These are phyloP conservation scores for Lentinula novae-zelandiae DNA, from an alignment of 1,284 basidiomycete genomes.

Conservation along the genomic window DNA sequence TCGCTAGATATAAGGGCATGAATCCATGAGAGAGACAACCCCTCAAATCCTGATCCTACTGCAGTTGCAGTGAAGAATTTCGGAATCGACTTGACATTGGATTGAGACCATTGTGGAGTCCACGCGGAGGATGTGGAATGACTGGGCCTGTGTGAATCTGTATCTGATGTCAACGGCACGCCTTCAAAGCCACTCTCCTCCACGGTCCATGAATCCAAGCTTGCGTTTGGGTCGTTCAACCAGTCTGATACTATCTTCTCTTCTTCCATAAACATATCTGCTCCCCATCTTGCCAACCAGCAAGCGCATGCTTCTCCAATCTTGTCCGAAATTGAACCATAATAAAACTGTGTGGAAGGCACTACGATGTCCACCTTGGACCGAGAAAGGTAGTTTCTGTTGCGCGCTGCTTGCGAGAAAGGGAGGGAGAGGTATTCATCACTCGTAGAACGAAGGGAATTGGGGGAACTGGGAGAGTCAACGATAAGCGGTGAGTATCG, in stretches of 20 bases:
- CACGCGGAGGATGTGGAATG: neutral
- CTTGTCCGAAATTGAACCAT: slow-evolving; percentile 83
- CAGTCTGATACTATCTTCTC: slow-evolving; percentile 26
- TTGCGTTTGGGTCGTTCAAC: neutral
- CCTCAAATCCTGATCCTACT: slow-evolving; percentile 33
- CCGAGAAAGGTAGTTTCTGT: neutral
- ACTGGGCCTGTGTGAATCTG: neutral
- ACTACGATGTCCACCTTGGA: neutral
- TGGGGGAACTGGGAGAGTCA: neutral
- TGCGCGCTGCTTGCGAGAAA: neutral
- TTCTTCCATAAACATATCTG: slow-evolving; percentile 74
- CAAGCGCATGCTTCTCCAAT: slow-evolving; percentile 88
- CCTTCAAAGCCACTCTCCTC: neutral
- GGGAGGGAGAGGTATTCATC: neutral
- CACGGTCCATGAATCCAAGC: slow-evolving; percentile 11
- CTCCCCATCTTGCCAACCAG: slow-evolving; percentile 87
- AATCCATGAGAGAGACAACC: slow-evolving; percentile 71
- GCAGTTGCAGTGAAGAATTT: neutral
- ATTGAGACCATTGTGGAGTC: neutral
- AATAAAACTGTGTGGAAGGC: slow-evolving; percentile 46
- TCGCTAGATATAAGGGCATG: slow-evolving; percentile 76
- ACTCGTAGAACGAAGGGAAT: neutral
- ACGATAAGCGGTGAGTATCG: neutral
- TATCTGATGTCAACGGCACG: neutral
- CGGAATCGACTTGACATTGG: neutral